Percentiles rank a stretch among this genome's conserved stretches.
These are phyloP conservation scores for Mycena vitilis DNA, from an alignment of 768 basidiomycete species.

Conservation along the genomic window DNA sequence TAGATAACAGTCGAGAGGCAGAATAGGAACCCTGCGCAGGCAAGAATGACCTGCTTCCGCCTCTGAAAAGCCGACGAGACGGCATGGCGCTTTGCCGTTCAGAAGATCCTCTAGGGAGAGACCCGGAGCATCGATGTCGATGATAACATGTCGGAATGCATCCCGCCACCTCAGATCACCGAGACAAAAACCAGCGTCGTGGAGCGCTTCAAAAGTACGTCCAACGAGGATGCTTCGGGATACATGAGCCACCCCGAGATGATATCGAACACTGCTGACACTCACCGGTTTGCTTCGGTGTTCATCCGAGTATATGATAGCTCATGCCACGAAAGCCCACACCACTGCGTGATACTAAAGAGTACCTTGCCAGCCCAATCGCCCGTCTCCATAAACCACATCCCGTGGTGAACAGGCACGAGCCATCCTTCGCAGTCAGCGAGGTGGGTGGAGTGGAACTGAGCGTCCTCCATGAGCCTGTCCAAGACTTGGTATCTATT, in stretches of 20 bases:
- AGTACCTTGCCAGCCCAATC: constrained; percentile 23
- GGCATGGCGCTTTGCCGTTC: constrained; percentile 14
- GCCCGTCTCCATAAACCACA: constrained; percentile 20
- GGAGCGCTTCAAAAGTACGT: constrained; percentile 15
- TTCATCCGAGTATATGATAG: background rate
- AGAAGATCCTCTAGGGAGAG: background rate
- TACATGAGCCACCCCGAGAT: too few relatives aligned
- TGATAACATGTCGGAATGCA: constrained; percentile 8
- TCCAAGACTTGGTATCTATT: background rate
- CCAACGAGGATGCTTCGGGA: constrained; percentile 7
- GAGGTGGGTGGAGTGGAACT: constrained; percentile 21
- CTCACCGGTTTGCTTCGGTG: constrained; percentile 18
- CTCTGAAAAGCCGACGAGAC: constrained; percentile 19
- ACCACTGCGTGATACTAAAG: constrained; percentile 23
- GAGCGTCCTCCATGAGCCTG: constrained; percentile 9
- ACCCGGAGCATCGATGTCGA: constrained; percentile 7
- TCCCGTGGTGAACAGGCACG: constrained; percentile 20
- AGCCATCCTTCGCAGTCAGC: background rate
- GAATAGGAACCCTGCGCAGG: constrained; percentile 14
- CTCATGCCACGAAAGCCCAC: constrained; percentile 7
- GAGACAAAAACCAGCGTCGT: constrained; percentile 2
- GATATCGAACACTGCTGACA: too few relatives aligned
- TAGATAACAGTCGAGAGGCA: background rate
- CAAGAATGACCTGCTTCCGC: constrained; percentile 8
- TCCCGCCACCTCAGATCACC: too few relatives aligned